These are phyloP conservation scores for Entrophospora sp. DNA, from an alignment of 192 early-diverging fungal species.

Conservation along the genomic window DNA sequence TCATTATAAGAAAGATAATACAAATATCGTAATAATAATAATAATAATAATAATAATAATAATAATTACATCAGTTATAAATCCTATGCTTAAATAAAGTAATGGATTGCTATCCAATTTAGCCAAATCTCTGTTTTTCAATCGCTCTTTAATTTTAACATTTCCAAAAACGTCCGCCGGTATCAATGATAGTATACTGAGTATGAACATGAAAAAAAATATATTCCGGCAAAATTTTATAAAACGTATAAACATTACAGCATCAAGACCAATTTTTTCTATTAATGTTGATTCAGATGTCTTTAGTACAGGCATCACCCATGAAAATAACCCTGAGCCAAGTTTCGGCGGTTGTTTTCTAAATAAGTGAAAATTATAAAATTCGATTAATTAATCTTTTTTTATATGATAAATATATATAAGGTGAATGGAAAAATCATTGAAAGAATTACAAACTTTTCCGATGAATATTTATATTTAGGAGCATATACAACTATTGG, in stretches of 20 bases:
- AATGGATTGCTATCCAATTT: too few relatives aligned
- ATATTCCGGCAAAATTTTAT: conserved; percentile 48
- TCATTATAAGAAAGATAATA: too few relatives aligned
- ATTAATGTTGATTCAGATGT: conserved; percentile 50
- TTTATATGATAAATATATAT: too few relatives aligned
- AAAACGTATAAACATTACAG: conserved; percentile 62
- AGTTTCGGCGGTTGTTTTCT: conserved; percentile 58
- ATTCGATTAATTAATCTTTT: neutral
- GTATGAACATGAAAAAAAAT: conserved; percentile 43
- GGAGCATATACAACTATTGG: conserved; percentile 40
- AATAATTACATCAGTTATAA: too few relatives aligned
- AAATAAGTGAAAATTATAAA: neutral
- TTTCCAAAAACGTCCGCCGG: too few relatives aligned
- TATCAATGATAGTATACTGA: conserved; percentile 51
- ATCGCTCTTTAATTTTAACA: too few relatives aligned
- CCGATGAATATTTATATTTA: conserved; percentile 30
- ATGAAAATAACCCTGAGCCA: conserved; percentile 52
- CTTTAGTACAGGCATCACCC: conserved; percentile 49
- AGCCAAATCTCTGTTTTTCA: too few relatives aligned
- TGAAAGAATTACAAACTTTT: conserved; percentile 28
- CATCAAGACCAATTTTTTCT: conserved; percentile 61
- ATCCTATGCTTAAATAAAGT: too few relatives aligned
- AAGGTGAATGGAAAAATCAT: neutral
- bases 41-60: too few relatives aligned
- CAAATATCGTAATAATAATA: too few relatives aligned